Conservation (phyloP, 805 yeast species). For the Saccharomycopsis microspora region DNA sequence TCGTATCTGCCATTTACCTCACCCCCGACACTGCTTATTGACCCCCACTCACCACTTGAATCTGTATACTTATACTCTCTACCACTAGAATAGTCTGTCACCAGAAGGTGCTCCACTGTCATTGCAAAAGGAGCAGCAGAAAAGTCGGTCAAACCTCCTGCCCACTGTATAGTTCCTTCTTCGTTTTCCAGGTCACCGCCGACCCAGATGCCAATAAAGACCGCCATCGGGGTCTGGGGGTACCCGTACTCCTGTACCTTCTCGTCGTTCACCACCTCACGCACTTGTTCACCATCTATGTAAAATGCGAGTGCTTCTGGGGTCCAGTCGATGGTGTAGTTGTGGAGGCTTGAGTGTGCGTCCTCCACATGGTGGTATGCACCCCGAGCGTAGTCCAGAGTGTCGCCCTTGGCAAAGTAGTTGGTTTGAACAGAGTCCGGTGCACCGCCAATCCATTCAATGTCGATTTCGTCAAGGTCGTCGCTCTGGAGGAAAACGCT, state of each 20-base stretch:
- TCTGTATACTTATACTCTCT: constrained; percentile 29
- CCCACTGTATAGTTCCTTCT: constrained; percentile 61
- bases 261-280: constrained; percentile 35
- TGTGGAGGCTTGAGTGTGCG: constrained; percentile 28
- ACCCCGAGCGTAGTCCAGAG: constrained; percentile 54
- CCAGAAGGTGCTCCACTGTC: constrained; percentile 35
- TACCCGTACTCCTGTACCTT: constrained; percentile 32
- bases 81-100: constrained; percentile 41
- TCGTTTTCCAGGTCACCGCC: constrained; percentile 38
- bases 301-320: constrained; percentile 40
- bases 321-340: constrained; percentile 62
- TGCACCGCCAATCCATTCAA: constrained; percentile 63
- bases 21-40: constrained; percentile 28
- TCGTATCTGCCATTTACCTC: constrained; percentile 35
- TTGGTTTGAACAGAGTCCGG: constrained; percentile 36
- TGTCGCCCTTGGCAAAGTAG: constrained; percentile 54
- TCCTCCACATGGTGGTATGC: constrained; percentile 34
- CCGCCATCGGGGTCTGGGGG: constrained; percentile 62
- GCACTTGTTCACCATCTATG: constrained; percentile 44
- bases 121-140: constrained; percentile 36
- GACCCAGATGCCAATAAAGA: constrained; percentile 34
- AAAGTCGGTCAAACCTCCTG: constrained; percentile 54
- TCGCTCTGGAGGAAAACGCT: constrained; percentile 54
- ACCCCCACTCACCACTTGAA: constrained; percentile 26
- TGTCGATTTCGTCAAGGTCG: constrained; percentile 62